Conservation (phyloP, 148 eudicot species). For the Limonium bicolor region DNA sequence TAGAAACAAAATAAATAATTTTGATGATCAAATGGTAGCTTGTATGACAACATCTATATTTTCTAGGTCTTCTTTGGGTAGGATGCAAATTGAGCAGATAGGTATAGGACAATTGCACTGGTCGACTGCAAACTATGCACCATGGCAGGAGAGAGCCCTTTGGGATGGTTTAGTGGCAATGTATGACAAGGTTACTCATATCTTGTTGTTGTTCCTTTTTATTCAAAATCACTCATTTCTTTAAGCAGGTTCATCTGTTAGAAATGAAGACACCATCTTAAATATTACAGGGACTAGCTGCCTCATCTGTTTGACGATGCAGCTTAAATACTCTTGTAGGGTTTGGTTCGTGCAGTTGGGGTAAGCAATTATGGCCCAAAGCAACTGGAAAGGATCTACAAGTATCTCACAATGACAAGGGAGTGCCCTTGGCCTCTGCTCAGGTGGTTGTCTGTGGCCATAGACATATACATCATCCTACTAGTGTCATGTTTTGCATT, state of each 20-base stretch:
- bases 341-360: slow-evolving; percentile 87
- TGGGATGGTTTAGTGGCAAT: slow-evolving; percentile 99
- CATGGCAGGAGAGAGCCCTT: slow-evolving; percentile 79
- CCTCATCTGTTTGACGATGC: no score
- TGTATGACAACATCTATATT: background rate
- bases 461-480: no score
- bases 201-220: no score
- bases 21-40: background rate
- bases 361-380: slow-evolving; percentile 97
- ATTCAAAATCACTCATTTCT: no score
- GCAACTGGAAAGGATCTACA: slow-evolving; percentile 70
- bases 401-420: slow-evolving; percentile 63
- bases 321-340: no score
- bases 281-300: no score
- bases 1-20: no score
- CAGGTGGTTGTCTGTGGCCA: no score
- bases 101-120: slow-evolving; percentile 94
- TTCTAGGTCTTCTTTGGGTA: slow-evolving; percentile 65
- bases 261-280: no score
- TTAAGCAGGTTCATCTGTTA: no score
- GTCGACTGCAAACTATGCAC: slow-evolving; percentile 98
- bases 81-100: slow-evolving; percentile 70
- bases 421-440: slow-evolving; percentile 82
- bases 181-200: slow-evolving; percentile 91
- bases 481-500: no score